Evolutionary conservation across 768 basidiomycete species (phyloP).

Genomic region (Tremella fuciformis): DNA sequence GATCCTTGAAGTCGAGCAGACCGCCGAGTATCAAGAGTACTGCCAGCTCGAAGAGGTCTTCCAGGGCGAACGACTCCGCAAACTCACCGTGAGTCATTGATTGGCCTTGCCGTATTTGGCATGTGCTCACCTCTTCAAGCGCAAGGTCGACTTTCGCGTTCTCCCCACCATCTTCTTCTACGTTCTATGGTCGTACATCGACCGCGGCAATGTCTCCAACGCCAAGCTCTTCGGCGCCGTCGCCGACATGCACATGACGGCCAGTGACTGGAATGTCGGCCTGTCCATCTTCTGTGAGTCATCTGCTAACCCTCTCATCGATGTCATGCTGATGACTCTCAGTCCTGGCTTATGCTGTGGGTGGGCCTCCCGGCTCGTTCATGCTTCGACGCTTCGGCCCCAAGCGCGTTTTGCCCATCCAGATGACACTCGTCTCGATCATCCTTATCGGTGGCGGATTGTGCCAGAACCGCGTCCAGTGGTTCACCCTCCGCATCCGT

Average conservation of each 20-base stretch:
- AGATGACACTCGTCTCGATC: slow-evolving; percentile 16
- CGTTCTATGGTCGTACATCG: slow-evolving; percentile 25
- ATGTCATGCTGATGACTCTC: background rate
- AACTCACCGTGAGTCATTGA: slow-evolving; percentile 29
- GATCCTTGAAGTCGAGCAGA: slow-evolving; percentile 10
- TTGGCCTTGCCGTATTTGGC: background rate
- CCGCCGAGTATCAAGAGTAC: slow-evolving; percentile 31
- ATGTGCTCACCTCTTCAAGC: background rate
- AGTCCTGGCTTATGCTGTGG: slow-evolving; percentile 31
- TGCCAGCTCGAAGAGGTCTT: slow-evolving; percentile 19
- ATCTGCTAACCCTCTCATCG: too few species aligned
- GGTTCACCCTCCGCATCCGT: slow-evolving; percentile 32
- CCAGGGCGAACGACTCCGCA: slow-evolving; percentile 23
- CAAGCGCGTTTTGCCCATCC: slow-evolving; percentile 25
- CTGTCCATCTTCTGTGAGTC: slow-evolving; percentile 9
- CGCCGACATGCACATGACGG: slow-evolving; percentile 15
- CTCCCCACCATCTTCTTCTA: slow-evolving; percentile 1
- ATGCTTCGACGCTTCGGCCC: slow-evolving; percentile 32
- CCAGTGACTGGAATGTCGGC: slow-evolving; percentile 8
- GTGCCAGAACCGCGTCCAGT: slow-evolving; percentile 22
- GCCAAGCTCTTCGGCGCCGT: slow-evolving; percentile 30
- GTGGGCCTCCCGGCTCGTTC: slow-evolving; percentile 27
- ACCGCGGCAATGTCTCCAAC: slow-evolving; percentile 40
- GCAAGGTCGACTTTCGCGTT: slow-evolving; percentile 3
- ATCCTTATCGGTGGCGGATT: slow-evolving; percentile 30